A percentile compares a stretch with the other conserved stretches of the same genome.
Conservation (phyloP, 345 rosid species). For the Anastatica hierochuntica region DNA sequence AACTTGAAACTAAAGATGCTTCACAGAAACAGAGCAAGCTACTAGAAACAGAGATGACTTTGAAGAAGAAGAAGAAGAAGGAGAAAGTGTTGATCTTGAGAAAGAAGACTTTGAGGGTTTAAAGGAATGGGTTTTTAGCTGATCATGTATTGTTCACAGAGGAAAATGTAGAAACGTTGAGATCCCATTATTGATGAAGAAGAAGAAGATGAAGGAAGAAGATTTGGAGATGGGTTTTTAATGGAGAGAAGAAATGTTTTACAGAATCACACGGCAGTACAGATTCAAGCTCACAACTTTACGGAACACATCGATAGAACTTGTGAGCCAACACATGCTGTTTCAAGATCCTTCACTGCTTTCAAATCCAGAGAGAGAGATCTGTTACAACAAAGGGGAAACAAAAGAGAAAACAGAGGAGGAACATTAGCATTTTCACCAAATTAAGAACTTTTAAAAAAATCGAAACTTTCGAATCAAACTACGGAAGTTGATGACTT, state of each 20-base stretch:
- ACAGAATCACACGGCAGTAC: constrained; percentile 82
- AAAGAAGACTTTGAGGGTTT: neutral
- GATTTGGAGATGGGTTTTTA: neutral
- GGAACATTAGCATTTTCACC: too few relatives aligned
- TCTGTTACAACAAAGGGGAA: too few relatives aligned
- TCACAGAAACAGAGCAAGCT: constrained; percentile 14
- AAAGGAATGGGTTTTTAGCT: constrained; percentile 21
- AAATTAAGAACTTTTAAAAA: too few relatives aligned
- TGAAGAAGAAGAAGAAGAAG: constrained; percentile 2
- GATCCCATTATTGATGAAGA: constrained; percentile 41
- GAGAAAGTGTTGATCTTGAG: too few relatives aligned
- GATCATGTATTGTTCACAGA: constrained; percentile 35
- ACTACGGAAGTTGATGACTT: too few relatives aligned
- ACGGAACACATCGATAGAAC: constrained; percentile 41
- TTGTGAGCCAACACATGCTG: constrained; percentile 55
- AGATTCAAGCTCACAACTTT: constrained; percentile 55
- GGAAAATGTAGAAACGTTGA: constrained; percentile 30
- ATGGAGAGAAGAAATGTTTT: too few relatives aligned
- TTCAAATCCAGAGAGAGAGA: neutral
- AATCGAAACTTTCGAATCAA: too few relatives aligned
- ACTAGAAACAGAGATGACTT: neutral
- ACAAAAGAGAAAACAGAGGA: too few relatives aligned
- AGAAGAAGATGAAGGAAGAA: constrained; percentile 42
- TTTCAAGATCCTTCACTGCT: neutral
- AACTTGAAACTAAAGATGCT: constrained; percentile 33